Evolutionary conservation across 768 basidiomycete genomes (phyloP), one percentile per base, ranked within the genome.

Genomic region (Cyclocybe aegerita): DNA sequence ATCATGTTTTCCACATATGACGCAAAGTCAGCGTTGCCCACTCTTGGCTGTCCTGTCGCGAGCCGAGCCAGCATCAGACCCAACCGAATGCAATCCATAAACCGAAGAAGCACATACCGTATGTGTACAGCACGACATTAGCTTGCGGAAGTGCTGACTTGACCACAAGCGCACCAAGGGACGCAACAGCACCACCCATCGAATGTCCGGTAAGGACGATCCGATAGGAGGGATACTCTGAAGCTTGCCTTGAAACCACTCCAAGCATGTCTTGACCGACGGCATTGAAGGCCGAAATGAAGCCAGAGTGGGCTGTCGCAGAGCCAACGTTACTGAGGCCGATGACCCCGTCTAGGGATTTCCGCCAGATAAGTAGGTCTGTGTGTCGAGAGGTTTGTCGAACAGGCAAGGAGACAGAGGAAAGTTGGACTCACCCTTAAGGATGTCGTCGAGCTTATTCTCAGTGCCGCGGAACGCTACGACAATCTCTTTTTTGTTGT

Each of bases 21-120:
- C 5, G 74, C 71, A 52, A 73, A 81, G 1, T 57, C 60, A 0
- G 52, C 50, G 46, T 81, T 66, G 9, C 79, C 80, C 7, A 71
- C 72, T 30, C 80, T 65, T 11, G 79, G 80, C 61, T 81, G 80
- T 9, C 78, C 79, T 79, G 39, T 7, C 43, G n/a, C n/a, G n/a
- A n/a, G n/a, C n/a, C n/a, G 16, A 23, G n/a, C n/a, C 36, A 4
- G 8, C 3, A 34, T 23, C 23, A 10, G 35, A 36, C 36, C 17
- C 7, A 16, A 23, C 34, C 31, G 23, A 44, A 46, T 35, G 35
- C 37, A 32, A 12, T 34, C 4, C 23, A 41, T 9, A 30, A 2
- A n/a, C 53, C 64, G 53, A n/a, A n/a, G n/a, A n/a, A n/a, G n/a
- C n/a, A n/a, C n/a, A n/a, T 43, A 73, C 79, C 79, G 57, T 68